Conservation (phyloP, 352 stramenopile genomes). For the Pythium chondricola region DNA sequence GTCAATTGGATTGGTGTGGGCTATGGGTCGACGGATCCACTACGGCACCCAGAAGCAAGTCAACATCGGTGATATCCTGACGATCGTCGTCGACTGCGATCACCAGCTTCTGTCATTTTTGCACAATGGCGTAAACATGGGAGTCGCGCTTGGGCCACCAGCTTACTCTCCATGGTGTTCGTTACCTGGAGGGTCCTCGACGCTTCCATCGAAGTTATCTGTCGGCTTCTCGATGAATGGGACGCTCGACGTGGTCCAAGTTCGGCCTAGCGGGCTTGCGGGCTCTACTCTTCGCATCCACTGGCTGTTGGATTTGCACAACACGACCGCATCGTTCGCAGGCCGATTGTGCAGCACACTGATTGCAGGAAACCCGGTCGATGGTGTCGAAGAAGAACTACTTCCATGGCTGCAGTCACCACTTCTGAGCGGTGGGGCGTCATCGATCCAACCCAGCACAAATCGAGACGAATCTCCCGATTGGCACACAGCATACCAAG, state of each 20-base stretch:
- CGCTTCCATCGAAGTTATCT: slow-evolving; percentile 22
- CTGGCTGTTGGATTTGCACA: slow-evolving; percentile 81
- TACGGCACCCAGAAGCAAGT: slow-evolving; percentile 47
- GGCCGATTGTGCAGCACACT: slow-evolving; percentile 62
- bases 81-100: slow-evolving; percentile 68
- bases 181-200: slow-evolving; percentile 18
- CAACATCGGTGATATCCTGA: slow-evolving; percentile 63
- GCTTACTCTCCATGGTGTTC: slow-evolving; percentile 19
- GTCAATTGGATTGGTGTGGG: slow-evolving; percentile 69
- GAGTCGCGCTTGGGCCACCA: slow-evolving; percentile 41
- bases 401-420: slow-evolving; percentile 80
- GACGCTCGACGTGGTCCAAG: slow-evolving; percentile 63
- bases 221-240: slow-evolving; percentile 70
- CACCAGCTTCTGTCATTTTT: slow-evolving; percentile 63
- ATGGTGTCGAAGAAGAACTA: slow-evolving; percentile 76
- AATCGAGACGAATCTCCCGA: slow-evolving; percentile 18
- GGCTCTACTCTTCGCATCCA: slow-evolving; percentile 77
- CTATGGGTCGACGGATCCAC: slow-evolving; percentile 41
- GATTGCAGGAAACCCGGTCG: slow-evolving; percentile 68
- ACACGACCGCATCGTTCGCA: slow-evolving; percentile 61
- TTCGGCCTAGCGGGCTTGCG: slow-evolving; percentile 60
- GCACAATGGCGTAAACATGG: slow-evolving; percentile 58
- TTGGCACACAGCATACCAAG: slow-evolving; percentile 13
- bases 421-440: slow-evolving; percentile 67
- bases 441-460: slow-evolving; percentile 9